Conservation (phyloP, 2,329 filamentous ascomycete species). For the Ophiostoma ulmi region DNA sequence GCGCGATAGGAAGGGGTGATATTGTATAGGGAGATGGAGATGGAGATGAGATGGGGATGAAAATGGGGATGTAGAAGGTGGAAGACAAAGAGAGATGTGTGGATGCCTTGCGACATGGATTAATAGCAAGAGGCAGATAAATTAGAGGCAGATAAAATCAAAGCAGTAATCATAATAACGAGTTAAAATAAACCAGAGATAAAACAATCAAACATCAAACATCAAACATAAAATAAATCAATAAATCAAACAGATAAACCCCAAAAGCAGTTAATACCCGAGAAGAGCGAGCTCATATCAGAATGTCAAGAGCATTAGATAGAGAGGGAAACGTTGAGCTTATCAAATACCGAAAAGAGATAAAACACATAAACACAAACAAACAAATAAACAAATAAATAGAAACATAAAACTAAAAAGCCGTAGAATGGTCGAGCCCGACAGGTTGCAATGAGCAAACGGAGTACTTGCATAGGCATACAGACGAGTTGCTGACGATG, state of each 20-base stretch:
- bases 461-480: background rate
- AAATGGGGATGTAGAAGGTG: constrained; percentile 7
- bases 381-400: background rate
- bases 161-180: background rate
- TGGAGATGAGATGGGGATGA: constrained; percentile 20
- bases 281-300: background rate
- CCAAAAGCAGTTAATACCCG: background rate
- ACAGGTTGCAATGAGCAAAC: background rate
- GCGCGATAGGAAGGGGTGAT: background rate
- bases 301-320: background rate
- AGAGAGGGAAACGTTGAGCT: background rate
- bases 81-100: constrained; percentile 18
- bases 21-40: constrained; percentile 32
- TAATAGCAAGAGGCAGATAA: background rate
- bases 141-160: constrained; percentile 16
- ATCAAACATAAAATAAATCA: background rate
- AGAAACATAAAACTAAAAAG: background rate
- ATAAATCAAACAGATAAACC: background rate
- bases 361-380: background rate
- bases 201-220: background rate
- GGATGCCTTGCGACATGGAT: constrained; percentile 6
- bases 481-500: constrained; percentile 4
- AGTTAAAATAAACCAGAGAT: background rate
- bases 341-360: background rate
- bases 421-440: constrained; percentile 5